Conservation (phyloP, 2,329 filamentous ascomycete genomes). For the Ophiostoma ulmi region DNA sequence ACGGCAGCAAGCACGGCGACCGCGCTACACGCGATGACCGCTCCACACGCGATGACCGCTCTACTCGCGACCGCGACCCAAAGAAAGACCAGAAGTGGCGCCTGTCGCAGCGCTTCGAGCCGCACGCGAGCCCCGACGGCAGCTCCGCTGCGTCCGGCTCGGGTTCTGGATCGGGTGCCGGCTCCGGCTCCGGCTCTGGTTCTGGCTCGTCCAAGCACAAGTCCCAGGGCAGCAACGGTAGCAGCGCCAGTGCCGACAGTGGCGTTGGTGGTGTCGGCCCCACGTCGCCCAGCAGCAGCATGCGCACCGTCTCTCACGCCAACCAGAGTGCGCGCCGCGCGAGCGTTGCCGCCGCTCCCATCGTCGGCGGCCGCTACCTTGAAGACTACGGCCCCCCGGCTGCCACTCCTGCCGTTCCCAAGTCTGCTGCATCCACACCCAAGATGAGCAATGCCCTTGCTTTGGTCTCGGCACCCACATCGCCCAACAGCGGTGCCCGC, state of each 20-base stretch:
- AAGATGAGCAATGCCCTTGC: constrained; percentile 1
- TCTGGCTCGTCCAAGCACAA: constrained; percentile 1
- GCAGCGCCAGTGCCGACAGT: constrained; percentile 14
- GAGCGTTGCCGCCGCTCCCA: constrained; percentile 18
- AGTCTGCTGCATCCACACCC: neutral
- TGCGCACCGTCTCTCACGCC: neutral
- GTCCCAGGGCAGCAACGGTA: constrained; percentile 17
- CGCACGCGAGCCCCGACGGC: constrained; percentile 10
- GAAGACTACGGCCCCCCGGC: constrained; percentile 29
- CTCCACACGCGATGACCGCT: neutral
- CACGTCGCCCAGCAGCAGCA: constrained; percentile 28
- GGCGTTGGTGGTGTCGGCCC: constrained; percentile 12
- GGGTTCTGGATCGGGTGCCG: neutral
- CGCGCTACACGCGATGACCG: neutral
- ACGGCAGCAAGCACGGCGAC: constrained; percentile 9
- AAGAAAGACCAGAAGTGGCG: constrained; percentile 29
- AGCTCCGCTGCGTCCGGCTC: constrained; percentile 7
- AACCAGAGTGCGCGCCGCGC: constrained; percentile 24
- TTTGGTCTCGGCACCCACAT: neutral
- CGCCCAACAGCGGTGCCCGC: neutral
- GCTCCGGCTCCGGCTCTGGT: neutral
- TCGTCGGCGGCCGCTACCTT: constrained; percentile 27
- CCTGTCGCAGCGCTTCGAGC: constrained; percentile 33
- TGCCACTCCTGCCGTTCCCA: constrained; percentile 3
- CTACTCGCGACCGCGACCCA: constrained; percentile 23